phyloP scores from a whole-genome alignment of 2,329 filamentous ascomycete genomes.

The Fusarium pseudograminearum region DNA sequence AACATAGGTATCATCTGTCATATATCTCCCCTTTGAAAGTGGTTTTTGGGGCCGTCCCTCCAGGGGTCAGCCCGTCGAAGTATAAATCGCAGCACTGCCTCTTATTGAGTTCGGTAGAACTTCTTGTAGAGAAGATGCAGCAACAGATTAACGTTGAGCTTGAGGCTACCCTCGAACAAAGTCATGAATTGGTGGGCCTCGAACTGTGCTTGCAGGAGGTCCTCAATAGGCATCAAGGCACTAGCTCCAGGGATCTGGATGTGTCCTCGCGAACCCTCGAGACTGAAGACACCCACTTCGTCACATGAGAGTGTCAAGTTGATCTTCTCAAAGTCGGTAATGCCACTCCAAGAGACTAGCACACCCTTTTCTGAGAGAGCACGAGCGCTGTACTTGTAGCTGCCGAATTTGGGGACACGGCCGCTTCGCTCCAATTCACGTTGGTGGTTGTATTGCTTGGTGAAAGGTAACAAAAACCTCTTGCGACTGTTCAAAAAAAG shows the following conservation, averaged over 20 bases:
- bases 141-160: conserved; percentile 95
- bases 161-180: conserved; percentile 85
- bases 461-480: conserved; percentile 94
- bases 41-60: conserved; percentile 26
- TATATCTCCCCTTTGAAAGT: conserved; percentile 24
- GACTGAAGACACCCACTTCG: conserved; percentile 90
- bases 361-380: conserved; percentile 93
- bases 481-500: conserved; percentile 75
- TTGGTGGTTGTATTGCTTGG: conserved; percentile 98
- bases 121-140: conserved; percentile 99
- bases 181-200: conserved; percentile 97
- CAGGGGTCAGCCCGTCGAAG: conserved; percentile 26
- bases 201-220: conserved; percentile 95
- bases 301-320: conserved; percentile 96
- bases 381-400: conserved; percentile 95
- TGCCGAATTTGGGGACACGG: conserved; percentile 96
- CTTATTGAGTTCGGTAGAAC: conserved; percentile 83
- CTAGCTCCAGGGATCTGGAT: conserved; percentile 97
- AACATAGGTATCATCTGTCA: conserved; percentile 35
- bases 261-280: conserved; percentile 90
- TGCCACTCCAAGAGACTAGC: conserved; percentile 89
- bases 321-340: conserved; percentile 83
- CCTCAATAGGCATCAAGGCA: conserved; percentile 89
- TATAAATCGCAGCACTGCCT: conserved; percentile 16
- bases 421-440: conserved; percentile 92